A percentile compares a stretch with the other conserved stretches of the same genome.
phyloP scores from a whole-genome alignment of 441 rosid genomes.

The Corymbia calophylla region DNA sequence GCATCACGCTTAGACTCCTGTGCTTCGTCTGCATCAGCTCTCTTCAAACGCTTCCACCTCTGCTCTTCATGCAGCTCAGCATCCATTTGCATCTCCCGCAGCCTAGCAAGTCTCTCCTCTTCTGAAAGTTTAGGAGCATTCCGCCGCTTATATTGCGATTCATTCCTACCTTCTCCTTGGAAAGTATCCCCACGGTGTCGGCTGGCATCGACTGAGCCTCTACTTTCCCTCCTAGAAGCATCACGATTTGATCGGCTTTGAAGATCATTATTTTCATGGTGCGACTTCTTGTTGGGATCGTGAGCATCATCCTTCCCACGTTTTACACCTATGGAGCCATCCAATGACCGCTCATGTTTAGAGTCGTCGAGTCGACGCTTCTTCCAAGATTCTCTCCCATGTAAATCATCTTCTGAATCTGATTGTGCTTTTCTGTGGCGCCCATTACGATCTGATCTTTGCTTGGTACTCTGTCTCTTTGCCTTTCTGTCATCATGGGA shows the following conservation, averaged over 20 bases:
- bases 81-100: conserved; percentile 71
- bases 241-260: conserved; percentile 9
- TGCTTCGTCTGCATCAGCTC: conserved; percentile 70
- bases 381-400: conserved; percentile 22
- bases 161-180: conserved; percentile 7
- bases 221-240: conserved; percentile 12
- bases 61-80: conserved; percentile 89
- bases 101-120: conserved; percentile 77
- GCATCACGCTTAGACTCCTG: conserved; percentile 41
- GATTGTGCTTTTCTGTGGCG: conserved; percentile 16
- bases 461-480: conserved; percentile 12
- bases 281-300: conserved; percentile 23
- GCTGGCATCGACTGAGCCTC: conserved; percentile 10
- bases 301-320: conserved; percentile 14
- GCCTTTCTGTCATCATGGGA: conserved; percentile 17
- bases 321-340: conserved; percentile 6
- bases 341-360: conserved; percentile 25
- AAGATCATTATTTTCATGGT: conserved; percentile 20
- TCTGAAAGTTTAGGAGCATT: conserved; percentile 58
- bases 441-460: conserved; percentile 20
- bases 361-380: conserved; percentile 13
- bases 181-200: background rate
- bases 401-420: conserved; percentile 31
- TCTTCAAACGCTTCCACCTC: conserved; percentile 82
- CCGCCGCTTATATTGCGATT: conserved; percentile 27